A percentile compares a stretch with the other conserved stretches of the same genome.
These are phyloP conservation scores for Neofusicoccum umdonicola DNA, from an alignment of 2,329 filamentous ascomycete species.

Conservation along the genomic window DNA sequence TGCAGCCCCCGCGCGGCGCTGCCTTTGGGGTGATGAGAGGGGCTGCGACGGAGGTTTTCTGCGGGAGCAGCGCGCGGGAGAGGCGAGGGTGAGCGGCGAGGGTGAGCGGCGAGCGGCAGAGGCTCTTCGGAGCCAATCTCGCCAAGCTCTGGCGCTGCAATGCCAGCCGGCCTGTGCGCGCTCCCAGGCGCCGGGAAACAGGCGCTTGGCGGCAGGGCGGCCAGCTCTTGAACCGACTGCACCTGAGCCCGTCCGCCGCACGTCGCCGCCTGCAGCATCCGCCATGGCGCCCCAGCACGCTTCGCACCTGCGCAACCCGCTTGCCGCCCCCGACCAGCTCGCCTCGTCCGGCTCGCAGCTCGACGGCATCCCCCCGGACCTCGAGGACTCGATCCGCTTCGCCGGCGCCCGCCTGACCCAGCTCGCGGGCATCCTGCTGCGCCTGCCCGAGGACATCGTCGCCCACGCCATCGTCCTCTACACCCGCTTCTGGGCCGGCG, in stretches of 20 bases:
- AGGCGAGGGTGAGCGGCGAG: no score
- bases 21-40: neutral
- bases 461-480: slow-evolving; percentile 82
- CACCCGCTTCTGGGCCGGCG: slow-evolving; percentile 73
- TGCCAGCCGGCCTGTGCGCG: no score
- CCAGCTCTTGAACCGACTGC: neutral
- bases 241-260: neutral
- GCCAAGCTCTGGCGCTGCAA: neutral
- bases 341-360: slow-evolving; percentile 54
- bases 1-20: neutral
- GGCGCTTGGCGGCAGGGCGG: neutral
- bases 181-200: no score
- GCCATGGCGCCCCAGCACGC: slow-evolving; percentile 13
- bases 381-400: slow-evolving; percentile 71
- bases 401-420: slow-evolving; percentile 72
- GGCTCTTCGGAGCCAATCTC: neutral
- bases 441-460: slow-evolving; percentile 80
- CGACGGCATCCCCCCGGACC: slow-evolving; percentile 61
- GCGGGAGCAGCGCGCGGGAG: neutral
- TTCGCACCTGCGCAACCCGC: slow-evolving; percentile 55
- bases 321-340: slow-evolving; percentile 71
- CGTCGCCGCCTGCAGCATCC: neutral
- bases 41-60: neutral
- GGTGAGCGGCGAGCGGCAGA: neutral
- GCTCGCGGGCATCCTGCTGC: slow-evolving; percentile 74